Percentiles rank a stretch among this genome's conserved stretches.
Conservation (phyloP, 257 asterid genomes). For the Solanum peruvianum region DNA sequence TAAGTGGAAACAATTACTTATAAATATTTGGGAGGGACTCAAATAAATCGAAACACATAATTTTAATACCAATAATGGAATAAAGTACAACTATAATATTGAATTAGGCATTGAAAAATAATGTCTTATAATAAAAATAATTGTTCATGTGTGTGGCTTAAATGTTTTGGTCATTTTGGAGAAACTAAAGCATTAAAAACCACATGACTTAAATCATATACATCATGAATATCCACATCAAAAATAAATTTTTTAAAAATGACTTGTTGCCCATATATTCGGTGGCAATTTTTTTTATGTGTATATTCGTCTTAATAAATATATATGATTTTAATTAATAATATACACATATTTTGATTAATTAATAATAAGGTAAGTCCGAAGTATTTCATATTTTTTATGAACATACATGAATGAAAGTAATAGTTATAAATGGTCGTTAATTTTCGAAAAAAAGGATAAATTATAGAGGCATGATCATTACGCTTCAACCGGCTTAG, state of each 20-base stretch:
- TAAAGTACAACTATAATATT: not conserved
- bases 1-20: not conserved
- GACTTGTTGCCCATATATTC: not conserved
- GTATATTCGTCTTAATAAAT: not conserved
- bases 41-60: not conserved
- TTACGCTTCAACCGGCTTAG: too few species aligned
- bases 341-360: too few species aligned
- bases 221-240: not conserved
- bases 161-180: not conserved
- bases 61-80: not conserved
- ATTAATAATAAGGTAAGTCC: too few species aligned
- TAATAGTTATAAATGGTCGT: too few species aligned
- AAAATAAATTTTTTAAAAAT: not conserved
- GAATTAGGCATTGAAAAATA: not conserved
- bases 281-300: not conserved
- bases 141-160: not conserved
- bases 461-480: too few species aligned
- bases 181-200: not conserved
- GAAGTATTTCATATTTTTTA: too few species aligned
- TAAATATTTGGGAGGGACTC: not conserved
- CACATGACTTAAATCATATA: not conserved
- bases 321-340: not conserved
- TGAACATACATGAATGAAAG: not conserved
- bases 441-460: too few species aligned
- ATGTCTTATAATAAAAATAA: not conserved